These are phyloP conservation scores for Colletotrichum falcatum DNA, from an alignment of 2,329 filamentous ascomycete species.

Conservation along the genomic window DNA sequence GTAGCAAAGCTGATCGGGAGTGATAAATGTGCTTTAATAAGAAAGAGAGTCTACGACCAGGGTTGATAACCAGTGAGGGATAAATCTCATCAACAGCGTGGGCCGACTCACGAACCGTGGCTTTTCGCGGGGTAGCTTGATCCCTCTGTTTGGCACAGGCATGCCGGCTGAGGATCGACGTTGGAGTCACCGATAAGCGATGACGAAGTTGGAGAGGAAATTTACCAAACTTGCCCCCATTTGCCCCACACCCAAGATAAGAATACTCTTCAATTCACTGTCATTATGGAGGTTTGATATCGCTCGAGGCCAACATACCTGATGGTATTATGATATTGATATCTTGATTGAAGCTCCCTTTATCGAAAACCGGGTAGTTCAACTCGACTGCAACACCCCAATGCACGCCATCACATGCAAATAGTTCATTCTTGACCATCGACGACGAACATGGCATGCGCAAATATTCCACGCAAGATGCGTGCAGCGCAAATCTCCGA, in stretches of 20 bases:
- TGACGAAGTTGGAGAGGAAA: neutral
- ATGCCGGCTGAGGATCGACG: neutral
- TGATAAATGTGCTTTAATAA: constrained; percentile 17
- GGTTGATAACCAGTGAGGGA: constrained; percentile 16
- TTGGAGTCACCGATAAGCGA: neutral
- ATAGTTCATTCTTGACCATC: neutral
- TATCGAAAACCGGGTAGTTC: too few species aligned
- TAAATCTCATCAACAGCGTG: neutral
- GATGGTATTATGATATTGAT: neutral
- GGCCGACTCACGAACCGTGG: neutral
- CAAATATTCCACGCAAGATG: constrained; percentile 27
- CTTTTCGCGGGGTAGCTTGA: constrained; percentile 17
- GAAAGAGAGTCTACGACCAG: neutral
- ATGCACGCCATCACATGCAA: neutral
- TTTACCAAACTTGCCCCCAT: neutral
- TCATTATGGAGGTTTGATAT: too few species aligned
- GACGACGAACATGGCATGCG: neutral
- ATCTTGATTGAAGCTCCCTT: neutral
- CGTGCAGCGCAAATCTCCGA: constrained; percentile 43
- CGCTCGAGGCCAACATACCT: too few species aligned
- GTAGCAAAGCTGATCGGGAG: neutral
- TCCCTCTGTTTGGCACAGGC: too few species aligned
- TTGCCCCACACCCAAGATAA: neutral
- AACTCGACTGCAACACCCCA: neutral
- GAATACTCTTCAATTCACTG: neutral